phyloP scores from a whole-genome alignment of 2,329 filamentous ascomycete species.

The Aspergillus sp. region DNA sequence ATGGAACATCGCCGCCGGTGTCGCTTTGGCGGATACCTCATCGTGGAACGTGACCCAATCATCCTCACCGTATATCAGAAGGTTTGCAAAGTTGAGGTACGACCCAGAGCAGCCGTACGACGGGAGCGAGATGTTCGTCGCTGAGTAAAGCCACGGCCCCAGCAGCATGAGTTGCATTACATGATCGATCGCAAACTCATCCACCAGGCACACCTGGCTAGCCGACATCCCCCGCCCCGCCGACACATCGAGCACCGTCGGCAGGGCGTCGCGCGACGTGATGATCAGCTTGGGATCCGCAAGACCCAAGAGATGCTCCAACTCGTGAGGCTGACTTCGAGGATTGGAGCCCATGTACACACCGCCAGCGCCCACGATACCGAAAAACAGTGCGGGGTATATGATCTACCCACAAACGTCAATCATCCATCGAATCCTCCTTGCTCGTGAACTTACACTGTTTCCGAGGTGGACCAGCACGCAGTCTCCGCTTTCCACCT shows the following conservation, averaged over 20 bases:
- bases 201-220: conserved; percentile 28
- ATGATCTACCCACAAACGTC: conserved; percentile 23
- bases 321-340: conserved; percentile 37
- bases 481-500: conserved; percentile 33
- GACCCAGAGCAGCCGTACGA: conserved; percentile 7
- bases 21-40: conserved; percentile 36
- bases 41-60: conserved; percentile 41
- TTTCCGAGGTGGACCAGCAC: conserved; percentile 36
- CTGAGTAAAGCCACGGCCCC: conserved; percentile 15
- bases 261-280: conserved; percentile 30
- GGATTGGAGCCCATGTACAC: conserved; percentile 45
- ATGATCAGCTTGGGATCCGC: conserved; percentile 40
- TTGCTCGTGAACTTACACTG: conserved; percentile 21
- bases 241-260: conserved; percentile 27
- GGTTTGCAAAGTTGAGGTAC: conserved; percentile 22
- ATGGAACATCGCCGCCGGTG: conserved; percentile 42
- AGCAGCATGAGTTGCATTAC: conserved; percentile 20
- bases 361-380: conserved; percentile 38
- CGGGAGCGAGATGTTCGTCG: conserved; percentile 9
- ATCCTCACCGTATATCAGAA: conserved; percentile 38
- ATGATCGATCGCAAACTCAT: conserved; percentile 21
- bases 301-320: conserved; percentile 38
- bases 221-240: conserved; percentile 21
- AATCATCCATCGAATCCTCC: background rate
- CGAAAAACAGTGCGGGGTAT: conserved; percentile 30